Base-by-base conservation (phyloP, 1,139 yeast genomes). In the Geotrichum phurueaensis region DNA sequence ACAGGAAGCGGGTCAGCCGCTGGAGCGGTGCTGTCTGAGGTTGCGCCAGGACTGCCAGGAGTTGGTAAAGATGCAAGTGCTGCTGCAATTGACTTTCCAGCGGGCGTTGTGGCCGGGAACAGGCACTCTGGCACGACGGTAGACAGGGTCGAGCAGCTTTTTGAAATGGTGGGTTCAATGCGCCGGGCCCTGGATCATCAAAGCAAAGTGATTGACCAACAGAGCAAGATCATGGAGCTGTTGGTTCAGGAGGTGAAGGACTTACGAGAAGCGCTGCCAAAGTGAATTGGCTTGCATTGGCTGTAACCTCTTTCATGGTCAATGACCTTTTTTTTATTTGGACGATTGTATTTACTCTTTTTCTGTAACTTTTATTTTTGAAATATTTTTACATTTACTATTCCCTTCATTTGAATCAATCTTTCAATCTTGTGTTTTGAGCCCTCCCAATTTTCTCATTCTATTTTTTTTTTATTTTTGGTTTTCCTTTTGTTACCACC, bases 401-500 rank as follows among this genome's bases (percentile, higher is more conserved):
- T 33, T 33, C 39, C n/a, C n/a, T 15, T 33, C 5, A 12, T 33
- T 33, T 33, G n/a, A 33, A 33, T 12, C 39, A 27, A 27, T 27
- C 3, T 27, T 27, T 10, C 7, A 27, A 27, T 27, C 9, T 27
- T 27, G 31, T 33, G 15, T 33, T 33, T 33, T 33, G 39, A 18
- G 20, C 45, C 20, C 22, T 39, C 45, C 45, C 45, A 39, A 39
- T 18, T 18, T 39, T 39, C n/a, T n/a, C n/a, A n/a, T 39, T n/a
- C 15, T 39, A n/a, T 39, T 39, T 33, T 33, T 12, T 69, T 25
- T 25, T n/a, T 23, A 48, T 18, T 48, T 18, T 18, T 7, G 7
- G 7, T 70, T 73, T 53, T 53, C 25, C 22, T 20, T 23, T 27
- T 27, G 5, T 27, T 39, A 53, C 56, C 50, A 53, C 53, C 58